Evolutionary conservation across 495 filamentous ascomycete species (phyloP), one percentile per base, ranked within the genome.

Genomic region (Neurospora tetraspora): DNA sequence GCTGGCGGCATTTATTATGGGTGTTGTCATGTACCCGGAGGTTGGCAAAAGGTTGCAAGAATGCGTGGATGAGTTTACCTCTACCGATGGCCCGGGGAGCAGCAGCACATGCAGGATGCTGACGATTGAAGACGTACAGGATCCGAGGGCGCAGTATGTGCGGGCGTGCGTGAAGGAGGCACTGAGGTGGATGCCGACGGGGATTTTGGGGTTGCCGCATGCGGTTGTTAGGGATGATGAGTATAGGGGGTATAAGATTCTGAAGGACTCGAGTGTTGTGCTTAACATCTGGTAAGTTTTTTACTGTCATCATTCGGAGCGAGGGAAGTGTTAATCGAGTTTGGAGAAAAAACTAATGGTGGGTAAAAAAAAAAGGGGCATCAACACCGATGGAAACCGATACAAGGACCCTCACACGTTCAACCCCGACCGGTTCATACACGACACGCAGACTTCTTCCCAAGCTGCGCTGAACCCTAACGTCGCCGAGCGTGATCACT

Each of bases 141-240:
- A 82, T 59, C 69, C 71, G 18, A 77, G 81, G 39, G 76, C 88
- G 14, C 86, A 84, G 5, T 88, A 88, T 73, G 80, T 83, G 31
- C 53, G 43, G 45, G 80, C 73, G 7, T 78, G 84, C 16, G 80
- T 83, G 59, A 88, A 86, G 74, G 87, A 89, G 75, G 80, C 77
- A 14, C 77, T 88, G 39, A 81, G 87, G 70, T 89, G 87, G 87
- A 75, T 84, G 31, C 87, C 86, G 34, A 81, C 85, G 27, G 82
- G 82, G 3, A 81, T 85, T 12, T 76, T 84, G 43, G 86, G 85
- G 39, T 70, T 89, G 18, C 83, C 88, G 0, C 89, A 91, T 74
- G 73, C 77, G 6, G 78, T 81, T 0, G 80, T 61, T 20, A 76
- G 82, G 23, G 87, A 88, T 71, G 83, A 88, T 71, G 77, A 74